Evolutionary conservation across 2,329 filamentous ascomycete species (phyloP), one percentile per base, ranked within the genome.

Genomic region (Penicillium sp.): DNA sequence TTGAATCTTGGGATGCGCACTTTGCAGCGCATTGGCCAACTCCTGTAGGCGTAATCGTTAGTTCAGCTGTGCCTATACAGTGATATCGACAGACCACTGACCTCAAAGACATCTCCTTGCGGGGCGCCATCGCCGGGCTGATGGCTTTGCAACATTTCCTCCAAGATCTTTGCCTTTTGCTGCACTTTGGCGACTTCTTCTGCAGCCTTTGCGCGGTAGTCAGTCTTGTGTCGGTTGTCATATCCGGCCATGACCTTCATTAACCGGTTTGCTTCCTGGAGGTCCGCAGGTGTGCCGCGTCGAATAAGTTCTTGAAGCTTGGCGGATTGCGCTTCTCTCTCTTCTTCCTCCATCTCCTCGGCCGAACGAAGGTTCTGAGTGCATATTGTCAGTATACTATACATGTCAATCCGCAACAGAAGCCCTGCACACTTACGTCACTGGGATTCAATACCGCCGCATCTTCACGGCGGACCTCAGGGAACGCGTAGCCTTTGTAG

Each of bases 231-330:
- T 59, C 90, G 79, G 49, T 88, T 96, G 68, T 98, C 93, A 69
- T 88, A 98, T 53, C 93, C 93, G 45, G 93, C 93, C 93, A 98
- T 97, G 57, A 98, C 81, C 73, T 98, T 98, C 93, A 98, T 98
- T 45, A 98, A 77, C 59, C 89, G 85, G 66, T 97, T 98, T 46
- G 93, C 93, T 74, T 98, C 93, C 67, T 96, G 91, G 50, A 98
- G 74, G 67, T 98, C 93, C 55, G 94, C 86, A 26, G 93, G 93
- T 4, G 88, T 85, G 46, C 93, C 93, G 57, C 93, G 80, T 51
- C 93, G 85, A 65, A 98, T 97, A 45, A 98, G 77, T 71, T 98
- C 93, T 66, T 98, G 93, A 13, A 98, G 78, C 71, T 98, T 98
- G n/a, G 93, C 93, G 3, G 90, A 95, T 66, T 98, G 93, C 2